Evolutionary conservation across 345 rosid genomes (phyloP), one percentile per base, ranked within the genome.

Genomic region (Acer yangbiense): DNA sequence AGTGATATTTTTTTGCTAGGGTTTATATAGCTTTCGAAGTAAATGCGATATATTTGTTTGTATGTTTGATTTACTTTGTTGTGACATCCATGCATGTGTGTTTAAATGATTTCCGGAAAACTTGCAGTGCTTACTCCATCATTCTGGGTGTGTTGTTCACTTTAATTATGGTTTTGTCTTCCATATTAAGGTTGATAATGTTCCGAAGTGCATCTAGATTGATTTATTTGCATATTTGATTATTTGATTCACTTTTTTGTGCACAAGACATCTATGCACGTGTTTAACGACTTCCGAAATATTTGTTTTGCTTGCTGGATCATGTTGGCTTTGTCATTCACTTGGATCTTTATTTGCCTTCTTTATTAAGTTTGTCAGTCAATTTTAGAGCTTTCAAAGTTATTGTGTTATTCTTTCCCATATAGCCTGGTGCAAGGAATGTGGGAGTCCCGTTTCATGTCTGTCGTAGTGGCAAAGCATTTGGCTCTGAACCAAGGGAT

Each of bases 401-500:
- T 35, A 29, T 66, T 66, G 69, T 66, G 18, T 9, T 61, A 58
- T 79, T 65, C 54, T 12, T 66, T 64, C 41, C 17, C 79, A 86
- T 85, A n/a, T 58, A 90, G 89, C 66, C 79, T 57, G 89, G 82
- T 35, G 83, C 78, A 12, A 79, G 81, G 68, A 84, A 85, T 55
- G 66, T 35, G 17, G 89, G 82, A 44, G 43, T 81, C 50, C 79
- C 88, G 18, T 85, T 80, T 76, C 69, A 79, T 29, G 78, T 80
- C 63, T 73, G 72, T 80, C 73, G 75, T 7, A 82, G 76, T 18
- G 85, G 80, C 39, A 81, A 86, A 84, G 67, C 21, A 32, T 68
- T 65, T 52, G 77, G 76, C 57, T 83, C 79, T 43, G 92, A 85
- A 60, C 73, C 76, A 68, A 87, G 83, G 74, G 90, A 88, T 85